Evolutionary conservation across 495 filamentous ascomycete species (phyloP).

Genomic region (Lasiosphaeriaceae sp.): DNA sequence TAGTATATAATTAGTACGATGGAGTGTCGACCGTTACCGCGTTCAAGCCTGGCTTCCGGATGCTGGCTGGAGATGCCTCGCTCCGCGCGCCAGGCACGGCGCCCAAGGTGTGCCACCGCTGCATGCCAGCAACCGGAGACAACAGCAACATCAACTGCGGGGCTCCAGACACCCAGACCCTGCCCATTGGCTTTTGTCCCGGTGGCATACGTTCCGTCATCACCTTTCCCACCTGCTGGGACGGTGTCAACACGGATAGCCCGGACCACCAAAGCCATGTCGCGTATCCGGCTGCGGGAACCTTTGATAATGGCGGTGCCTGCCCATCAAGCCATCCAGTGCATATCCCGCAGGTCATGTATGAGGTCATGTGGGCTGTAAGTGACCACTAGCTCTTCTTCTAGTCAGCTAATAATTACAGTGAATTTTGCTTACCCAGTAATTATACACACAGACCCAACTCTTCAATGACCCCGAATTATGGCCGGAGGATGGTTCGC

Average conservation of each 20-base stretch:
- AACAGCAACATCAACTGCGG: constrained; percentile 22
- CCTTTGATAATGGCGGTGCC: constrained; percentile 25
- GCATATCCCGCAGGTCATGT: constrained; percentile 35
- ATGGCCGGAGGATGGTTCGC: constrained; percentile 41
- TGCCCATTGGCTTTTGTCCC: constrained; percentile 27
- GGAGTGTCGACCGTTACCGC: constrained; percentile 30
- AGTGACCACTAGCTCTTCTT: not conserved
- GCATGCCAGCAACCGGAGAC: constrained; percentile 41
- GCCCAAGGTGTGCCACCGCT: constrained; percentile 21
- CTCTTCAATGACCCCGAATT: constrained; percentile 32
- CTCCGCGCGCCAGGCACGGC: constrained; percentile 37
- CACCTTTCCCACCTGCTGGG: constrained; percentile 27
- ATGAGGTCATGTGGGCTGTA: constrained; percentile 40
- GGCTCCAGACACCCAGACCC: constrained; percentile 19
- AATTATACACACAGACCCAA: constrained; percentile 27
- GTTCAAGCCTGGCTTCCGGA: constrained; percentile 58
- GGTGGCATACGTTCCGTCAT: constrained; percentile 34
- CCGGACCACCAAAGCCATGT: constrained; percentile 40
- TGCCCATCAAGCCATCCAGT: constrained; percentile 35
- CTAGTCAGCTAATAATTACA: not conserved
- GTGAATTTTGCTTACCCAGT: not conserved
- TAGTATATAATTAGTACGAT: no score
- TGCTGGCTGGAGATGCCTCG: constrained; percentile 62
- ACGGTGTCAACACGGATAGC: constrained; percentile 28
- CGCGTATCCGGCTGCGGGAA: constrained; percentile 32